Evolutionary conservation across 2,329 filamentous ascomycete genomes (phyloP).

Genomic region (Sporothrix variecibatus): DNA sequence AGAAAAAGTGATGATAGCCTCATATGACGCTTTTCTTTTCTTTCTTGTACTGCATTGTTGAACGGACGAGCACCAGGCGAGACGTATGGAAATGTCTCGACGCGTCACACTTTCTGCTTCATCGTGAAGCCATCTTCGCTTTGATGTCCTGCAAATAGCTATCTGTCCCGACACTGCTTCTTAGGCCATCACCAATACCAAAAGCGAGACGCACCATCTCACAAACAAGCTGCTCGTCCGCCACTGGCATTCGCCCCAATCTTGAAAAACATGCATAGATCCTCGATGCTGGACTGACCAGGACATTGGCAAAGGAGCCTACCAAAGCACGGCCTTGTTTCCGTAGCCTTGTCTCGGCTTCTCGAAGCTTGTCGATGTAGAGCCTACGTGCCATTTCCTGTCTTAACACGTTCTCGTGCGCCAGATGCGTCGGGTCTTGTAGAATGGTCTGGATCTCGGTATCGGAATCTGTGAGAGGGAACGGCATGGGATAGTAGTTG

Average conservation of each 20-base stretch:
- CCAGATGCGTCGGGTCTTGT: background rate
- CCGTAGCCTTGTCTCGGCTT: background rate
- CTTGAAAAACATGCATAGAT: background rate
- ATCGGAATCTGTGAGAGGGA: constrained; percentile 29
- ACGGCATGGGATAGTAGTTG: constrained; percentile 39
- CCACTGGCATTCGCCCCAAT: background rate
- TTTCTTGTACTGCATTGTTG: background rate
- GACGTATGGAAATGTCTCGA: background rate
- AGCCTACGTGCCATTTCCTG: background rate
- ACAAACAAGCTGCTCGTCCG: background rate
- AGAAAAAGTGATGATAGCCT: background rate
- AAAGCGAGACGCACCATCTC: background rate
- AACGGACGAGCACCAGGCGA: background rate
- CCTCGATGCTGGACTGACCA: background rate
- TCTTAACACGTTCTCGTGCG: background rate
- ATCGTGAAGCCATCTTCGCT: background rate
- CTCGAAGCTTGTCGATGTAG: background rate
- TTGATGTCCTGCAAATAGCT: background rate
- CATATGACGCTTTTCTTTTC: background rate
- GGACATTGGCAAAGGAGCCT: background rate
- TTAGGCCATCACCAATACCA: background rate
- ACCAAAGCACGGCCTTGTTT: background rate
- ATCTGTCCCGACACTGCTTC: background rate
- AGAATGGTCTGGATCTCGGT: background rate
- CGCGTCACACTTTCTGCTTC: background rate